Base-by-base conservation (phyloP, 768 basidiomycete genomes). In the Leccinum boreale region DNA sequence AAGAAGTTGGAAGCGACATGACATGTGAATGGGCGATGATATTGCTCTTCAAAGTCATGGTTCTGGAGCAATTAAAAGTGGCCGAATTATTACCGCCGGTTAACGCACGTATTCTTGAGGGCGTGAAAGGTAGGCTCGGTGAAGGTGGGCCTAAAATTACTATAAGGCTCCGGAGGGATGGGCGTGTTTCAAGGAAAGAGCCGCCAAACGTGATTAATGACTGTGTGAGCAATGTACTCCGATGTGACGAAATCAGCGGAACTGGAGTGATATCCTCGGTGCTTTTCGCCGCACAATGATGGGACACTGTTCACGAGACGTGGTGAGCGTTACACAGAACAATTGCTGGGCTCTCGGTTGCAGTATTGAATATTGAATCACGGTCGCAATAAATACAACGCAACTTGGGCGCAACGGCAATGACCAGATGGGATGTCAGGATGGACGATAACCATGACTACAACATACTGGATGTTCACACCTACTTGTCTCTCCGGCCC, bases 161-260 rank as follows among this genome's bases (percentile, higher is more conserved):
- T 35, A 55, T 56, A 29, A 64, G 55, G 53, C 48, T 50, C 48
- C 39, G 50, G 44, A 28, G 24, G 24, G 26, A 49, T 1, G 46
- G 5, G 45, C 49, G 31, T 44, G 62, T 67, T 67, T 58, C 66
- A 62, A 11, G 65, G 65, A 46, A 58, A 57, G 59, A 67, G 47
- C 46, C 46, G 46, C 23, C 14, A 23, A 24, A 47, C 3, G 24
- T 47, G 46, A 47, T 44, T 19, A 44, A 44, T 44, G 42, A 44
- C 10, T 44, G 42, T 44, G 42, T 44, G 42, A 44, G 19, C 19
- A 11, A 17, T 36, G 36, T 7, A 36, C 17, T 39, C 36, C 17
- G 39, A 42, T 44, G 42, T 44, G 42, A 44, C 42, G 42, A 44
- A 42, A 42, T 42, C 10, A 19, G n/a, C 39, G 39, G 19, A 17